Conservation (phyloP, 331 rosid species). For the Quercus tomentella region DNA sequence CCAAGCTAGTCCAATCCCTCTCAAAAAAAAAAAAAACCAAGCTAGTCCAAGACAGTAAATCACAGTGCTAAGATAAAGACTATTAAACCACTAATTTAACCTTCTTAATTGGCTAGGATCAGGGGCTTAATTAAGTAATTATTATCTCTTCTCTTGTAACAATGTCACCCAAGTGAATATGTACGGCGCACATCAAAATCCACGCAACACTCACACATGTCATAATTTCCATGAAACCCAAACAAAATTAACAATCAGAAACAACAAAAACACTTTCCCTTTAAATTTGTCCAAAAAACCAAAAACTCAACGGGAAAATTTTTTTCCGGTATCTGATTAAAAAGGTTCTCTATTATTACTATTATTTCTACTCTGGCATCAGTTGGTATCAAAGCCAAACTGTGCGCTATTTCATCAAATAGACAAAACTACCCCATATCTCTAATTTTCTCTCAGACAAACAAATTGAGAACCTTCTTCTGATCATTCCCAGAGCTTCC, state of each 20-base stretch:
- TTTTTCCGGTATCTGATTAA: slow-evolving; percentile 1
- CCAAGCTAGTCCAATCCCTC: not conserved
- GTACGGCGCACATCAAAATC: slow-evolving; percentile 29
- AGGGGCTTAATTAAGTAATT: not conserved
- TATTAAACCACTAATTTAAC: not conserved
- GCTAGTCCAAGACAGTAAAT: not conserved
- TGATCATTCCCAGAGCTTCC: slow-evolving; percentile 27
- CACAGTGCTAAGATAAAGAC: not conserved
- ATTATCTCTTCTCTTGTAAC: not conserved
- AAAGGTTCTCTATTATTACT: not conserved
- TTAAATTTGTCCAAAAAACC: not conserved
- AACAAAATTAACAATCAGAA: not conserved
- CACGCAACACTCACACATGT: slow-evolving; percentile 19
- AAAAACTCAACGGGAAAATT: slow-evolving; percentile 11
- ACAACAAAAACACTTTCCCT: not conserved
- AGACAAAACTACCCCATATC: not conserved
- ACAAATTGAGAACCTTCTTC: slow-evolving; percentile 50
- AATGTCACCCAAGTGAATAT: not conserved
- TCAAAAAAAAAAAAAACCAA: no score
- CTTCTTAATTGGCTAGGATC: not conserved
- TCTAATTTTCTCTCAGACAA: slow-evolving; percentile 14
- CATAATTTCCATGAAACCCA: slow-evolving; percentile 13
- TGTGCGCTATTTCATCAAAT: not conserved
- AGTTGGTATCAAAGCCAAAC: not conserved
- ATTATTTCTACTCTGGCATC: not conserved